Evolutionary conservation across 768 basidiomycete genomes (phyloP), one percentile per base, ranked within the genome.

Genomic region (Russula sp.): DNA sequence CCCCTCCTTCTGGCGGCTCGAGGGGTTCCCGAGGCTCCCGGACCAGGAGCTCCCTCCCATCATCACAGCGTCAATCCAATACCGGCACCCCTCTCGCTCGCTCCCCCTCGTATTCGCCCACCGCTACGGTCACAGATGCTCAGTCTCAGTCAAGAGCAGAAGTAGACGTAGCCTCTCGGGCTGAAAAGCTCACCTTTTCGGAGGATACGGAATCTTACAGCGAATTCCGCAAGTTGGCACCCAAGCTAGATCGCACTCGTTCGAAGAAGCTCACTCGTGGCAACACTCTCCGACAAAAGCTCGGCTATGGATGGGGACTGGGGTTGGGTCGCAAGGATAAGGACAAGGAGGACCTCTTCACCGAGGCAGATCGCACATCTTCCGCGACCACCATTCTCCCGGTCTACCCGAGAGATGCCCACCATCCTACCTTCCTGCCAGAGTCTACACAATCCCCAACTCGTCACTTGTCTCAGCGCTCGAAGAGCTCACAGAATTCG

Each of bases 191-290:
- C 10, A 55, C 65, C 0, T 66, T 68, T 13, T 22, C 67, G 18
- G 66, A 64, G 20, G 70, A 71, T 53, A 61, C 67, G 4, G 69
- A 70, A 58, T 70, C 68, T 8, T 71, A 71, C 40, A 61, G 47
- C 39, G 47, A 64, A 11, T 40, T 70, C 4, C 59, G 55, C 9
- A 61, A 39, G 27, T 1, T 57, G 8, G 57, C 45, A 4, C 67
- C 68, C 10, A 66, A 67, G 50, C 68, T 65, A 27, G 67, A 67
- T 55, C 67, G 67, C 40, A 55, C 67, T 18, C 56, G 54, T 3
- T 56, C 64, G 5, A 66, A 70, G 5, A 66, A 70, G 63, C 63
- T 66, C 63, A 52, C 63, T 39, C 68, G 65, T 3, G 59, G 59
- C 3, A 51, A 48, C 56, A 62, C 64, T 7, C 44, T 61, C 34